Conservation (phyloP, 78 protist species). For the Pigoraptor vietnamica region DNA sequence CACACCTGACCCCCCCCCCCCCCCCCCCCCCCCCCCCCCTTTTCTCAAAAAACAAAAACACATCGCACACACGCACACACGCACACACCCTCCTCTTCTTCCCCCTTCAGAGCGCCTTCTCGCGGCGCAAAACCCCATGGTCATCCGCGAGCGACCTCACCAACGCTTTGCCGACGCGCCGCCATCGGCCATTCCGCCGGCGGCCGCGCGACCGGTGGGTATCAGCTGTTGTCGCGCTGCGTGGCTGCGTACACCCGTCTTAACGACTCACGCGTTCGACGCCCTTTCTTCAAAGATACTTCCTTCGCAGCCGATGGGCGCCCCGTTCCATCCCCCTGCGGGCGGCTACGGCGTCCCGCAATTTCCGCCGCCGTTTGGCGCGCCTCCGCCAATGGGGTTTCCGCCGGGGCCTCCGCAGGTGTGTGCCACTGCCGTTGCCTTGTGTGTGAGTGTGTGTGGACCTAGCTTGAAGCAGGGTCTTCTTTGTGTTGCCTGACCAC, state of each 20-base stretch:
- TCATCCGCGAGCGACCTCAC: background rate
- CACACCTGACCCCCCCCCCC: background rate
- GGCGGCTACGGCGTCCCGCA: background rate
- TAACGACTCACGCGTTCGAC: background rate
- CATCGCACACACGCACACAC: background rate
- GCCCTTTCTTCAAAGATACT: background rate
- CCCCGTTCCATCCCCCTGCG: background rate
- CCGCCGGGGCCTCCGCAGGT: background rate
- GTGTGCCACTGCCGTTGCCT: background rate
- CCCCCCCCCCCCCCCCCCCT: background rate
- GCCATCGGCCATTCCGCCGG: background rate
- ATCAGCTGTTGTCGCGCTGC: too few relatives aligned
- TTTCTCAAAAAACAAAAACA: background rate
- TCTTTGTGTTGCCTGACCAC: background rate
- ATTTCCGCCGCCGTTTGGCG: background rate
- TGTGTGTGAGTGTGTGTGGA: background rate
- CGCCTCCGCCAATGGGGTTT: background rate
- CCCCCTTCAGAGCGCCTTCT: slow-evolving; percentile 12
- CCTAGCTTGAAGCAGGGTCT: background rate
- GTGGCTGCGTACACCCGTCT: background rate
- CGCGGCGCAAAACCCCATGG: slow-evolving; percentile 13
- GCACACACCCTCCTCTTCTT: background rate
- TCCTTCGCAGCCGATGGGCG: background rate
- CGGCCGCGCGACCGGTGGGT: background rate
- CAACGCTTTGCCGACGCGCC: slow-evolving; percentile 4